These are phyloP conservation scores for Ramichloridium luteum DNA, from an alignment of 2,329 filamentous ascomycete genomes.

Conservation along the genomic window DNA sequence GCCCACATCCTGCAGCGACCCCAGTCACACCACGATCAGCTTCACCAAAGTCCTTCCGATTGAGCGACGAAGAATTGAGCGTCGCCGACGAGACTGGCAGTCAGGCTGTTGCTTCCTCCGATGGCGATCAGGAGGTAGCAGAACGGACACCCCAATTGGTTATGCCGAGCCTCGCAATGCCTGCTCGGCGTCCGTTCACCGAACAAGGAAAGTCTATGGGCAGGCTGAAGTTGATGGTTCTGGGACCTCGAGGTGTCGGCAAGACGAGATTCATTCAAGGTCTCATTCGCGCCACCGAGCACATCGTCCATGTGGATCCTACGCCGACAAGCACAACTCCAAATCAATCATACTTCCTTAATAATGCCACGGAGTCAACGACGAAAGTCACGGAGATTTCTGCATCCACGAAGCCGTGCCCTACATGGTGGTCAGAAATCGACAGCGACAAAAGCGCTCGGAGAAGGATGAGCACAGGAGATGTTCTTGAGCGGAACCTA, in stretches of 20 bases:
- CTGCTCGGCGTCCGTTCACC: constrained; percentile 78
- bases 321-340: constrained; percentile 26
- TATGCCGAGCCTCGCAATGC: constrained; percentile 93
- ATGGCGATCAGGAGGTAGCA: constrained; percentile 32
- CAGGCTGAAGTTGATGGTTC: constrained; percentile 76
- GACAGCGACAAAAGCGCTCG: constrained; percentile 52
- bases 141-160: constrained; percentile 60
- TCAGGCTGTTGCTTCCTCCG: constrained; percentile 42
- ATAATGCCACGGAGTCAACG: too few relatives aligned
- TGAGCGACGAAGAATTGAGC: constrained; percentile 45
- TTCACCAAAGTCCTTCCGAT: constrained; percentile 45
- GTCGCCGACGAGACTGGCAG: constrained; percentile 43
- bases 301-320: constrained; percentile 87
- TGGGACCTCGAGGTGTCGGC: constrained; percentile 66
- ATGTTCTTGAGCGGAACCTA: constrained; percentile 79
- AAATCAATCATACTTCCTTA: too few relatives aligned
- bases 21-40: constrained; percentile 48
- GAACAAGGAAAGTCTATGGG: constrained; percentile 73
- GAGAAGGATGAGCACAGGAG: constrained; percentile 56
- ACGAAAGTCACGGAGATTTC: constrained; percentile 31
- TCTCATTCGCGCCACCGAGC: constrained; percentile 72
- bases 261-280: constrained; percentile 85
- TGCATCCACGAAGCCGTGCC: constrained; percentile 51
- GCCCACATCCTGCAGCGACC: constrained; percentile 38
- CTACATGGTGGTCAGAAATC: constrained; percentile 76